phyloP scores from a whole-genome alignment of 768 basidiomycete species.

The Podaxis rugospora region DNA sequence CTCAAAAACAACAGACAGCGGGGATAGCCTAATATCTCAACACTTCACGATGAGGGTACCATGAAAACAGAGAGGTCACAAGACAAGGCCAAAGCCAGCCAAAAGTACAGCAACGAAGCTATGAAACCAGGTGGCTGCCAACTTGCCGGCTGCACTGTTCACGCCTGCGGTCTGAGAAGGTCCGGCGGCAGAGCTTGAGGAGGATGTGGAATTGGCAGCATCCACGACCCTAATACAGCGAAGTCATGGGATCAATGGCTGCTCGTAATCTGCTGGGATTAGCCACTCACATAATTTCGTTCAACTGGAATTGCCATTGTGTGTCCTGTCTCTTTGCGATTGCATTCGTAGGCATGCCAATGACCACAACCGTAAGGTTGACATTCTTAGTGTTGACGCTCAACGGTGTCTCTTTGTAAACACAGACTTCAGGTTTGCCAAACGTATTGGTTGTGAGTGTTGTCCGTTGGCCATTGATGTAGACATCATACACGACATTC shows the following conservation, averaged over 20 bases:
- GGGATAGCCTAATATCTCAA: neutral
- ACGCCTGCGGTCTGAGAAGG: neutral
- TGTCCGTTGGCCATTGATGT: neutral
- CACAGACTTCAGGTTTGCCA: neutral
- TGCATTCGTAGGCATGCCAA: neutral
- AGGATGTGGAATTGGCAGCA: neutral
- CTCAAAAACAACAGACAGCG: too few relatives aligned
- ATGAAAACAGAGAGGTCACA: neutral
- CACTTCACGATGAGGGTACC: neutral
- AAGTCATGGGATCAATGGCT: neutral
- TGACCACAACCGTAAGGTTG: conserved; percentile 10
- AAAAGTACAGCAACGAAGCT: neutral
- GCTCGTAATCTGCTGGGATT: neutral
- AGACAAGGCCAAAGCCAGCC: neutral
- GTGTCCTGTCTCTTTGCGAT: neutral
- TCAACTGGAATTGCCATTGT: conserved; percentile 5
- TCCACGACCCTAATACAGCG: neutral
- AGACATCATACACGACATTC: conserved; percentile 1
- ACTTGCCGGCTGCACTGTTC: neutral
- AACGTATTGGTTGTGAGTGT: neutral
- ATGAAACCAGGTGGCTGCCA: neutral
- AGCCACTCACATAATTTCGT: conserved; percentile 1
- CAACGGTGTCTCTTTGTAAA: neutral
- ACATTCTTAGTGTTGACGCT: neutral
- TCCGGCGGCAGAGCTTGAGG: neutral